phyloP scores from a whole-genome alignment of 495 filamentous ascomycete genomes.

The Stereocaulon alpinum region DNA sequence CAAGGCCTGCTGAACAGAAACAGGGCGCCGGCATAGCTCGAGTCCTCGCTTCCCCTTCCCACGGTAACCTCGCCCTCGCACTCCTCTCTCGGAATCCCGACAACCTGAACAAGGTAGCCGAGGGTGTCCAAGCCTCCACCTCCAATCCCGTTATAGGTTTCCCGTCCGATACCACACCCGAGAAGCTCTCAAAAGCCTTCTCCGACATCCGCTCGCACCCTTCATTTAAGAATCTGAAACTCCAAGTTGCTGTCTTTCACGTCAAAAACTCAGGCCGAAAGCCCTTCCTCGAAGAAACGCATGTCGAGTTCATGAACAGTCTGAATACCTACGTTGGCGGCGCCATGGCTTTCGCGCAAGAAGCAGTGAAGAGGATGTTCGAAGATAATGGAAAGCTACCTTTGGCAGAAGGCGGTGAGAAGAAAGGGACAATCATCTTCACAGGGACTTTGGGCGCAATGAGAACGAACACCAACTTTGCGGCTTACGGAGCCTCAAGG shows the following conservation, averaged over 20 bases:
- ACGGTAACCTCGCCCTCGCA: conserved; percentile 40
- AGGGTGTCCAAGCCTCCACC: conserved; percentile 27
- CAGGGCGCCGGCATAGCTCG: conserved; percentile 39
- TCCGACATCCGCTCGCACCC: conserved; percentile 31
- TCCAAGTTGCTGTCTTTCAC: conserved; percentile 35
- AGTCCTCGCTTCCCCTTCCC: conserved; percentile 34
- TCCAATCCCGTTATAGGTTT: conserved; percentile 36
- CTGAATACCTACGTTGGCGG: conserved; percentile 37
- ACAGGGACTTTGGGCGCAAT: conserved; percentile 39
- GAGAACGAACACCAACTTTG: conserved; percentile 34
- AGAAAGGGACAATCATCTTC: conserved; percentile 41
- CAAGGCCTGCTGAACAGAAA: conserved; percentile 17
- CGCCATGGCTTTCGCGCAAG: conserved; percentile 37
- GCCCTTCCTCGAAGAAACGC: conserved; percentile 39
- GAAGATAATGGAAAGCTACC: conserved; percentile 32
- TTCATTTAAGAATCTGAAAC: conserved; percentile 34
- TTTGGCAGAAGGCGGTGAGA: conserved; percentile 29
- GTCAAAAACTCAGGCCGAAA: conserved; percentile 37
- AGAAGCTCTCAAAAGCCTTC: conserved; percentile 30
- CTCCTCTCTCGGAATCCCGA: conserved; percentile 35
- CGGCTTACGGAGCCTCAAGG: conserved; percentile 36
- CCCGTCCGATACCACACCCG: conserved; percentile 34
- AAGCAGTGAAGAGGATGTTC: conserved; percentile 33
- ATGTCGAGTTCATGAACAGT: conserved; percentile 32
- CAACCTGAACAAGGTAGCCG: conserved; percentile 29